Evolutionary conservation across 805 yeast species (phyloP), one percentile per base, ranked within the genome.

Genomic region (Kregervanrija delftensis): DNA sequence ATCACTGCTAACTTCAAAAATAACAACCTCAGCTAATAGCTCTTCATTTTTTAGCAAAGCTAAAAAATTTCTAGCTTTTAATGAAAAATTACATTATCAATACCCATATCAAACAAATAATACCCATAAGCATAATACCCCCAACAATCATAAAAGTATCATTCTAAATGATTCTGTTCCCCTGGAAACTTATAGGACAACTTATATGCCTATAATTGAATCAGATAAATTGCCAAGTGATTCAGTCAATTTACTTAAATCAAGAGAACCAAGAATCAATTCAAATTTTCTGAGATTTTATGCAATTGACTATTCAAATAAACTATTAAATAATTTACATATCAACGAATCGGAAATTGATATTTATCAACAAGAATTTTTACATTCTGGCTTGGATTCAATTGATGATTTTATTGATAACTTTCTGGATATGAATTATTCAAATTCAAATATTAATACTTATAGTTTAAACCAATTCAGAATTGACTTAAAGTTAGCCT

Each of bases 221-320:
- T 32, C 33, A 11, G 8, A 11, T 11, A 32, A 12, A 12, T 32
- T n/a, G 13, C 13, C 33, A 12, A 32, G 13, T 5, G 13, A 32
- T 32, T 32, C 33, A 32, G 8, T 12, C 10, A 13, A 31, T 33
- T 38, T 11, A 13, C 28, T n/a, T 5, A 51, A 51, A 35, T 30
- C 52, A 17, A 62, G 82, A 46, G 81, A 76, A 46, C 68, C 72
- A 33, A 64, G 83, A 44, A 66, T 77, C 37, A 78, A 78, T 53
- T 61, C 77, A 8, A 59, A 61, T 31, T 77, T 77, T 46, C 57
- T 78, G 17, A 60, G 73, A 43, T 60, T 74, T 33, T 77, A 76
- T 49, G 73, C 83, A 1, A 63, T 68, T 39, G 81, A 77, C 52
- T 68, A 62, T 47, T 58, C 66, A n/a, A 65, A 73, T 12, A 63